Evolutionary conservation across 2,329 filamentous ascomycete species (phyloP).

Genomic region (Alternaria solani): DNA sequence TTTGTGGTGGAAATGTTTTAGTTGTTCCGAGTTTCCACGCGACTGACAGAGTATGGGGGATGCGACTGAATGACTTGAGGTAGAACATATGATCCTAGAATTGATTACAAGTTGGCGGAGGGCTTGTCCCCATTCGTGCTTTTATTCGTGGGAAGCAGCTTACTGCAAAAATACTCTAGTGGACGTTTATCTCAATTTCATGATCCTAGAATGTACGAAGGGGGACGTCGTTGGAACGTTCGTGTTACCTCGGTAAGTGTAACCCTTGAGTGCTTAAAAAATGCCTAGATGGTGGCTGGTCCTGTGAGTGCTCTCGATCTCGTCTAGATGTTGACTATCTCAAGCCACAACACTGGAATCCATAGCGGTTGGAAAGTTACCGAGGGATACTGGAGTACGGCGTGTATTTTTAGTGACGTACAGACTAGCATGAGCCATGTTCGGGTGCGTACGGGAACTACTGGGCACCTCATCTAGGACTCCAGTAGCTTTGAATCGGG

Average conservation of each 20-base stretch:
- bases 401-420: background rate
- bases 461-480: background rate
- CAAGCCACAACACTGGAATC: constrained; percentile 1
- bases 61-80: background rate
- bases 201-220: background rate
- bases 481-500: background rate
- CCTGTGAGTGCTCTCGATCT: background rate
- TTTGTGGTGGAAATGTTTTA: background rate
- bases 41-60: background rate
- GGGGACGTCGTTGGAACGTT: background rate
- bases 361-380: constrained; percentile 8
- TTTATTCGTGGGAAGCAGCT: too few species aligned
- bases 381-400: constrained; percentile 1
- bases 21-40: background rate
- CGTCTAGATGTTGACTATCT: background rate
- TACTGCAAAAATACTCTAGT: too few species aligned
- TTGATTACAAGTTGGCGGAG: too few species aligned
- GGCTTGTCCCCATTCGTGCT: too few species aligned
- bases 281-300: constrained; percentile 1
- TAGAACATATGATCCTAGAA: background rate
- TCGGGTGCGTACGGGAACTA: background rate
- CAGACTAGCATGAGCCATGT: background rate
- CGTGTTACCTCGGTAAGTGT: background rate
- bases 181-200: too few species aligned
- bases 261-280: background rate